These are phyloP conservation scores for Ganoderma boninense DNA, from an alignment of 1,284 basidiomycete genomes.

Conservation along the genomic window DNA sequence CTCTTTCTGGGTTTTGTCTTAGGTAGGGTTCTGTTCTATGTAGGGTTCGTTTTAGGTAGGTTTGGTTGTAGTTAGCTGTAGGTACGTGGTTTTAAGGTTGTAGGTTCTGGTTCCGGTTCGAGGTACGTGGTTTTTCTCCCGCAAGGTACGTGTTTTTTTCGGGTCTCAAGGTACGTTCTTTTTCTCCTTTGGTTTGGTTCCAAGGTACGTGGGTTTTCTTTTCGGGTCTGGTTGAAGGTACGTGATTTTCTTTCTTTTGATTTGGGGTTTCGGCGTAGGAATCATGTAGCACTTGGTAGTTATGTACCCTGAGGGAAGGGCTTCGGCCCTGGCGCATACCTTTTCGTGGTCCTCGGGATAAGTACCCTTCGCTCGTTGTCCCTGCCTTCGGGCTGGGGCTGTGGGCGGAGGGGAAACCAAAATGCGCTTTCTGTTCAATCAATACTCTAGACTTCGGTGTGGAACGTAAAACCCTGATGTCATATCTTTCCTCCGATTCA, in stretches of 20 bases:
- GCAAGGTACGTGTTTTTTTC: background rate
- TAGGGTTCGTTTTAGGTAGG: background rate
- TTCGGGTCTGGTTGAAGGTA: background rate
- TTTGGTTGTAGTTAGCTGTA: background rate
- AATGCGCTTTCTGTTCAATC: background rate
- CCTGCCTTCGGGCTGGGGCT: background rate
- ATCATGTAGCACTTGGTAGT: constrained; percentile 1
- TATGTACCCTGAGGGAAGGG: constrained; percentile 1
- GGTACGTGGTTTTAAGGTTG: background rate
- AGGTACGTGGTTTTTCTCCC: background rate
- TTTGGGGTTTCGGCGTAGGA: background rate
- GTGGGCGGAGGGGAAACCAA: constrained; percentile 4
- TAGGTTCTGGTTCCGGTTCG: background rate
- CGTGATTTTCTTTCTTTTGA: background rate
- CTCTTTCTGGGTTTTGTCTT: background rate
- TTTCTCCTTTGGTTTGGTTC: background rate
- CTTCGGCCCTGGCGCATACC: constrained; percentile 1
- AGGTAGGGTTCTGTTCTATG: background rate
- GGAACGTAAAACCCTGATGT: background rate
- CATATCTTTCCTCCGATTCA: background rate
- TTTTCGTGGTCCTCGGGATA: constrained; percentile 6
- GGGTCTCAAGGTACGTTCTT: background rate
- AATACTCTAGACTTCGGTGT: background rate
- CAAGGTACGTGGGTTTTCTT: background rate
- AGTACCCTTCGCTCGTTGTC: constrained; percentile 2